Evolutionary conservation across 768 basidiomycete species (phyloP).

Genomic region (Mrakia gelida): DNA sequence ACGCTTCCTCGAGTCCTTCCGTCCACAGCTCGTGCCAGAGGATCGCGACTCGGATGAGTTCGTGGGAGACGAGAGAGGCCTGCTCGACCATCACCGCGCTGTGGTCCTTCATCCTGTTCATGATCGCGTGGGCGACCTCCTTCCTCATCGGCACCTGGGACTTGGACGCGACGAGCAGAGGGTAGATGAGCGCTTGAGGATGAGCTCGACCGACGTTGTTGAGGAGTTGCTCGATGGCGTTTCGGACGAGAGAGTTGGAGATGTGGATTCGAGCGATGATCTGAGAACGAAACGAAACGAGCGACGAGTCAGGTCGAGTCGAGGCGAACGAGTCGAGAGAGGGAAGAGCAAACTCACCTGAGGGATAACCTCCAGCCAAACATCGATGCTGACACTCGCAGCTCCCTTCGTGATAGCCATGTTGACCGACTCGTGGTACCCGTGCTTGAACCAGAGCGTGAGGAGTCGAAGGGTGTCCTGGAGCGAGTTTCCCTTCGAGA

Average conservation of each 20-base stretch:
- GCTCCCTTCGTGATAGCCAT: conserved; percentile 83
- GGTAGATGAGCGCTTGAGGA: conserved; percentile 93
- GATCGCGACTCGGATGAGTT: conserved; percentile 94
- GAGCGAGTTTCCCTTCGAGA: conserved; percentile 82
- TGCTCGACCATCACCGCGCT: conserved; percentile 81
- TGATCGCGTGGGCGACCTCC: conserved; percentile 76
- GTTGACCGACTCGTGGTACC: conserved; percentile 81
- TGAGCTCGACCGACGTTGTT: conserved; percentile 93
- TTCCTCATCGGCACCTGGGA: conserved; percentile 79
- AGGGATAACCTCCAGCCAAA: conserved; percentile 97
- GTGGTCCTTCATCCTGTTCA: conserved; percentile 90
- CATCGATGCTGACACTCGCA: conserved; percentile 85
- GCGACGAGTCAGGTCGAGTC: not conserved
- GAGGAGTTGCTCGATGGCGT: conserved; percentile 81
- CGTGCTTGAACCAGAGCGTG: conserved; percentile 98
- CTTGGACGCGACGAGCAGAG: conserved; percentile 89
- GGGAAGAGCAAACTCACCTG: conserved; percentile 56
- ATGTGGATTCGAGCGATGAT: conserved; percentile 99
- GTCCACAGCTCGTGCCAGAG: conserved; percentile 99
- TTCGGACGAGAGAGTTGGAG: conserved; percentile 75
- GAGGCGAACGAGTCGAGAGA: not conserved
- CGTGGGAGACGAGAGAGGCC: conserved; percentile 82
- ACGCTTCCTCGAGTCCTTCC: conserved; percentile 96
- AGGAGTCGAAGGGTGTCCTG: conserved; percentile 90
- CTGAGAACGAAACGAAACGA: conserved; percentile 47